Evolutionary conservation across 2,329 filamentous ascomycete species (phyloP), one percentile per base, ranked within the genome.

Genomic region (Botrytis galanthina): DNA sequence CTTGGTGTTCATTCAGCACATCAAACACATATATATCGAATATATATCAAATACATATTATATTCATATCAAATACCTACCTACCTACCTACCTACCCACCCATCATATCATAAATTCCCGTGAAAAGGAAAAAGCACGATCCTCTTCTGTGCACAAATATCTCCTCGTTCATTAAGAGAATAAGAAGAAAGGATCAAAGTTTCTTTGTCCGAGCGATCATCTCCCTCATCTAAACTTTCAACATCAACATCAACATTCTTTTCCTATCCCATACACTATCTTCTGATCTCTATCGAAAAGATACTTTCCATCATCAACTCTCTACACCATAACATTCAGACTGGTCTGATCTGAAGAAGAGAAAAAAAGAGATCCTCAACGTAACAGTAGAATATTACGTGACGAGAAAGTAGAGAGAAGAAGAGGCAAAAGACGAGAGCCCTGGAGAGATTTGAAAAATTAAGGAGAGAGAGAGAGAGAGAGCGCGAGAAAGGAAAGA

Each of bases 121-220:
- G 4, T 22, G 5, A 32, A 44, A 63, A 18, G 39, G n/a, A 63
- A 46, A 67, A 67, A 67, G 64, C 64, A 54, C 46, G 32, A 67
- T 54, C 64, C 64, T 67, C 64, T 51, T n/a, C 44, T 67, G 32
- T 51, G 44, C 44, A 67, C 44, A 67, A 51, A 39, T n/a, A 46
- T 18, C 22, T 37, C 44, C 26, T 16, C 29, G 14, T 54, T 67
- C 46, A 67, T 54, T 54, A 54, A 54, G 46, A 54, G 64, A 51
- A 29, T 39, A 54, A 68, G 46, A 54, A 68, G 64, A 68, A 54
- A 57, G 48, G 46, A 68, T 68, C 64, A 54, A 54, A 39, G 46
- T 68, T 68, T 57, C 64, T 68, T 54, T 68, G 48, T 68, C 64
- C 48, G 46, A 67, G 46, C 26, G 46, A 68, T 68, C 64, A 68